Evolutionary conservation across 2,329 filamentous ascomycete species (phyloP), one percentile per base, ranked within the genome.

Genomic region (Ceratocystis albifundus): DNA sequence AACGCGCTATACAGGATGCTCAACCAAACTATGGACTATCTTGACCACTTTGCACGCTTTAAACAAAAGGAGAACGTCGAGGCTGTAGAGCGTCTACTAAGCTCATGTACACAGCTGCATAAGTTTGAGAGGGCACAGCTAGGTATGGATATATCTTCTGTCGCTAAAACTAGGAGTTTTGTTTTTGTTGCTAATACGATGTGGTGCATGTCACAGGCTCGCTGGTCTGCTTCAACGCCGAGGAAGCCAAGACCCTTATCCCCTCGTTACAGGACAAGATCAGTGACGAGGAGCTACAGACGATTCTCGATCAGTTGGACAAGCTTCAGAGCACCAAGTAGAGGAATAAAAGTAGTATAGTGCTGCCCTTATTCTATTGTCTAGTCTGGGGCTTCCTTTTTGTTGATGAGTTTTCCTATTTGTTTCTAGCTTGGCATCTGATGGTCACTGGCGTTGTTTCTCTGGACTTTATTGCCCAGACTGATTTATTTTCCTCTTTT

Each of bases 211-310:
- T 69, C 73, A 71, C 73, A 95, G 92, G 91, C 44, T 96, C 90
- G 41, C 80, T 99, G 48, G 96, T 91, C 76, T 96, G 92, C 74
- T 92, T 96, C 72, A 88, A 86, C 57, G 88, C 90, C 67, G 94
- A 99, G 74, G 95, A 99, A 77, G 94, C 94, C 68, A 96, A 96
- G 78, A 96, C 90, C 7, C 82, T 99, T 67, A 96, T 99, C 69
- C 95, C 94, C 0, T 96, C 84, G 67, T 77, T 99, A 63, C 82
- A 86, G 71, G 87, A 91, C 76, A 99, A 99, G 78, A 95, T 97
- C 73, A 83, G 83, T 69, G 93, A 97, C 74, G 88, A 90, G 45
- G 90, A 96, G 71, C 78, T 99, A 70, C 88, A 96, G 76, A 87
- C 91, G 69, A 79, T 97, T 67, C 82, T 99, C 67, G 87, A 96